Base-by-base conservation (phyloP, 768 basidiomycete species). In the Strobilomyces dryophilus region DNA sequence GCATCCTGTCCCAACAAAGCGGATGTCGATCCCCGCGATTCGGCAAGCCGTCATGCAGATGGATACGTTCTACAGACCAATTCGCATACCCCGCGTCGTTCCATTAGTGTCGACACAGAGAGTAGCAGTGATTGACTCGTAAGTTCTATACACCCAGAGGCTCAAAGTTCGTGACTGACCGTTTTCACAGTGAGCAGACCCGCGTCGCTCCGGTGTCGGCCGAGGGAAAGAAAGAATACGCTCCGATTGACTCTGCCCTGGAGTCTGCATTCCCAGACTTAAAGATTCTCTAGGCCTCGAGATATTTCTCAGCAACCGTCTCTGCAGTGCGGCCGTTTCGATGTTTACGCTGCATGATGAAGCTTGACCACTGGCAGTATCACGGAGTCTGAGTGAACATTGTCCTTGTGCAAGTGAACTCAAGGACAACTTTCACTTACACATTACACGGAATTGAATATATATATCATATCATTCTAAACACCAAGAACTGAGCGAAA, bases 1-100 rank as follows among this genome's bases (percentile, higher is more conserved):
- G 55, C 40, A 65, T 21, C 51, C 61, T 9, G 37, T 0, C 7
- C 55, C 57, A 4, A 44, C 52, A 26, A 50, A 27, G 27, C 57
- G 61, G 0, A 20, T 59, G 35, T 44, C 61, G 18, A 65, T 64
- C 29, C 55, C 64, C 14, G 57, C 40, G n/a, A 56, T 65, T 24
- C 47, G 57, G 24, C n/a, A 54, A 26, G 63, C 40, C 8, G 46
- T 63, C 8, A 1, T 52, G 34, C 45, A 52, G 1, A 59, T 65
- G 18, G 52, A 62, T 5, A 49, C 56, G 1, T 57, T 60, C 18
- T 65, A 64, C 26, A 45, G 20, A 11, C 24, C 21, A 20, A 20
- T 0, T 14, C 39, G 5, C 26, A 5, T 11, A 5, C 21, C 20
- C 15, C 15, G 18, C 7, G 4, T 8, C 0, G 5, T 20, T 26